Evolutionary conservation across 2,329 filamentous ascomycete species (phyloP).

Genomic region (Pestalotiopsis sp.): DNA sequence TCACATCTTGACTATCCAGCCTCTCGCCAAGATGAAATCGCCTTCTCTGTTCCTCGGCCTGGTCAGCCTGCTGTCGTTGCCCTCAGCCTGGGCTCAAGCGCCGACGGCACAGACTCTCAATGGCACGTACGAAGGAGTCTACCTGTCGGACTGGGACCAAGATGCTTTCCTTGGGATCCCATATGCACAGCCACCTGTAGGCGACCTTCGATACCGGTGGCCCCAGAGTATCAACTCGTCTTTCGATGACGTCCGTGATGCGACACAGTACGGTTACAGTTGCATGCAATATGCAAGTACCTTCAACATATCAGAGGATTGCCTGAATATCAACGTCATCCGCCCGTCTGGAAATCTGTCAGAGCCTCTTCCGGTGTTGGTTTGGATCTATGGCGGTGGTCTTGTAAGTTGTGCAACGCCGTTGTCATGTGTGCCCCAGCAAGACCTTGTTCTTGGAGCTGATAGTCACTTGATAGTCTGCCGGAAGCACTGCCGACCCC

Average conservation of each 20-base stretch:
- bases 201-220: constrained; percentile 35
- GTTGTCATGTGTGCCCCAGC: not conserved
- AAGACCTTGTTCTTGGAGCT: not conserved
- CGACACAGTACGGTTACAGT: constrained; percentile 42
- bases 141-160: constrained; percentile 36
- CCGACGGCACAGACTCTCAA: constrained; percentile 27
- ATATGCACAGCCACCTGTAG: constrained; percentile 38
- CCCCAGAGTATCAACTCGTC: constrained; percentile 38
- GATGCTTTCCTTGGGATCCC: constrained; percentile 41
- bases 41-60: not conserved
- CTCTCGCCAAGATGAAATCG: not conserved
- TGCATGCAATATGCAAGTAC: constrained; percentile 46
- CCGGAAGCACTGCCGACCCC: constrained; percentile 50
- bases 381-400: constrained; percentile 62
- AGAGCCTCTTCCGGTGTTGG: constrained; percentile 38
- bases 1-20: not conserved
- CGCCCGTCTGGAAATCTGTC: constrained; percentile 34
- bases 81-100: not conserved
- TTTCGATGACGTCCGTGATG: constrained; percentile 38
- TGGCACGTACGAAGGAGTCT: constrained; percentile 34
- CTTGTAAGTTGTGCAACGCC: constrained; percentile 26
- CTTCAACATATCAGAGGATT: constrained; percentile 49
- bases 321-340: constrained; percentile 43
- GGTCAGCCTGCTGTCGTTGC: not conserved
- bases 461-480: constrained; percentile 23